Evolutionary conservation across 2,329 filamentous ascomycete species (phyloP).

Genomic region (Monilinia aucupariae): DNA sequence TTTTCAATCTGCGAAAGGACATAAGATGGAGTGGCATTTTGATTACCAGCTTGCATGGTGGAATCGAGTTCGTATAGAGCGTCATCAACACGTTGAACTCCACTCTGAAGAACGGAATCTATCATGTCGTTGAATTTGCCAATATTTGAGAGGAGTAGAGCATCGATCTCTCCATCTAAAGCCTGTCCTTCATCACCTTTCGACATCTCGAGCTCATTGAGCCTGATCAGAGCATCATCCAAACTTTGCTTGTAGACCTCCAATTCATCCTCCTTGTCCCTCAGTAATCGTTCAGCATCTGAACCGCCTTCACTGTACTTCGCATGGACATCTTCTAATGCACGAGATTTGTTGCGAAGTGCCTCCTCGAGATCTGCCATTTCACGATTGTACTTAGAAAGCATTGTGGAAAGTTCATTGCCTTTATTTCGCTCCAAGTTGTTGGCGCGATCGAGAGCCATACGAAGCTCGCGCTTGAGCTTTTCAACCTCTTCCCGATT

Average conservation of each 20-base stretch:
- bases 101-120: slow-evolving; percentile 89
- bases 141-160: slow-evolving; percentile 77
- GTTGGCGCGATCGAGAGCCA: slow-evolving; percentile 87
- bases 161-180: slow-evolving; percentile 86
- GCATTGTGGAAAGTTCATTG: slow-evolving; percentile 88
- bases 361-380: slow-evolving; percentile 96
- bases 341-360: slow-evolving; percentile 77
- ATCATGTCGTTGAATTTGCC: slow-evolving; percentile 97
- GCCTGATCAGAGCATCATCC: slow-evolving; percentile 89
- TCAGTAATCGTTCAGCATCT: slow-evolving; percentile 78
- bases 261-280: slow-evolving; percentile 94
- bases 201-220: slow-evolving; percentile 78
- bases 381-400: slow-evolving; percentile 93
- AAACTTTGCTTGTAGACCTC: slow-evolving; percentile 98
- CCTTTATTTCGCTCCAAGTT: slow-evolving; percentile 90
- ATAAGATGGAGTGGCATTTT: slow-evolving; percentile 91
- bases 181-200: slow-evolving; percentile 72
- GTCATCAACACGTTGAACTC: slow-evolving; percentile 90
- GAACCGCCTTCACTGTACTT: slow-evolving; percentile 75
- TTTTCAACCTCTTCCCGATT: slow-evolving; percentile 94
- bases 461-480: slow-evolving; percentile 83
- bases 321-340: slow-evolving; percentile 75
- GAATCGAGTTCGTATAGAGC: slow-evolving; percentile 96
- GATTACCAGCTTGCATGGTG: slow-evolving; percentile 96
- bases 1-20: slow-evolving; percentile 97